Conservation (phyloP, 495 filamentous ascomycete species). For the Xylaria palmicola region DNA sequence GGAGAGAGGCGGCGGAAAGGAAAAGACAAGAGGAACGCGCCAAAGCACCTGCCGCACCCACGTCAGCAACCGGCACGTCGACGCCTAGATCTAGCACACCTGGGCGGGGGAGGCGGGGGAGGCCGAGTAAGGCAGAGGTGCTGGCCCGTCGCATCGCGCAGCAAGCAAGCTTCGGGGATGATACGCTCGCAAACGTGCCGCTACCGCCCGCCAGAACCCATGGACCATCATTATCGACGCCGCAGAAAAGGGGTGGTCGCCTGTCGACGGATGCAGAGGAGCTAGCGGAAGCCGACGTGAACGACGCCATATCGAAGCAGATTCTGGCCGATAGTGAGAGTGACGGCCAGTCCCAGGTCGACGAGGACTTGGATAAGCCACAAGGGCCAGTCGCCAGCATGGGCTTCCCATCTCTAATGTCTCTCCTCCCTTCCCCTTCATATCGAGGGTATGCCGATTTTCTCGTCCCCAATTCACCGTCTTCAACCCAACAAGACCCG, state of each 20-base stretch:
- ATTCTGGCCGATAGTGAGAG: slow-evolving; percentile 13
- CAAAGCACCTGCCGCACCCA: slow-evolving; percentile 6
- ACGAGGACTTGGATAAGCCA: background rate
- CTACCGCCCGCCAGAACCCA: slow-evolving; percentile 17
- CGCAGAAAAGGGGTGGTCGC: slow-evolving; percentile 21
- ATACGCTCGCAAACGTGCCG: slow-evolving; percentile 18
- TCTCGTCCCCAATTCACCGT: background rate
- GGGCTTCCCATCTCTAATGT: background rate
- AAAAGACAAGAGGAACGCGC: slow-evolving; percentile 15
- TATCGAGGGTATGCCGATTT: slow-evolving; percentile 11
- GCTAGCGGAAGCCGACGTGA: slow-evolving; percentile 20
- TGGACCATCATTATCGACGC: slow-evolving; percentile 33
- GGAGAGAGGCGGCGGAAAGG: slow-evolving; percentile 10
- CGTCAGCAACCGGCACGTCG: slow-evolving; percentile 3
- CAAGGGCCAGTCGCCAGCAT: background rate
- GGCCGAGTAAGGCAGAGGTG: slow-evolving; percentile 30
- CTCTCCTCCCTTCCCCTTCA: slow-evolving; percentile 8
- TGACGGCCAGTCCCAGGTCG: slow-evolving; percentile 5
- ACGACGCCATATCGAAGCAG: slow-evolving; percentile 24
- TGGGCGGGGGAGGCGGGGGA: slow-evolving; percentile 19
- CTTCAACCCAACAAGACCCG: background rate
- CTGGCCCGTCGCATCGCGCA: slow-evolving; percentile 19
- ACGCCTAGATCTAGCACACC: background rate
- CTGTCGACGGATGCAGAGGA: slow-evolving; percentile 20
- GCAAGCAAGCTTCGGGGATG: slow-evolving; percentile 15